Evolutionary conservation across 2,329 filamentous ascomycete species (phyloP).

Genomic region (Knufia petricola): DNA sequence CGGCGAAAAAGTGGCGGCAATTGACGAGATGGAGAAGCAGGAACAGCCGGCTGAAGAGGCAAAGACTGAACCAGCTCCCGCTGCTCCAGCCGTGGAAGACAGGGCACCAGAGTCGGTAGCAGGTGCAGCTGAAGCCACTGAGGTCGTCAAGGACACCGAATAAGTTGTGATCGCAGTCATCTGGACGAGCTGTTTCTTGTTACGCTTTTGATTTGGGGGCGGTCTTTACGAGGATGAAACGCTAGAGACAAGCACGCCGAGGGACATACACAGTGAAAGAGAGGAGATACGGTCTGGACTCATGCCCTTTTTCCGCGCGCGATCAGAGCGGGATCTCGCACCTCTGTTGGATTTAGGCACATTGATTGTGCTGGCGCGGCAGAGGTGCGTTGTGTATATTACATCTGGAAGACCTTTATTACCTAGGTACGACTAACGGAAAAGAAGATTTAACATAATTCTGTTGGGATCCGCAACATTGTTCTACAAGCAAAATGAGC

Average conservation of each 20-base stretch:
- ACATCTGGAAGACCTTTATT: neutral
- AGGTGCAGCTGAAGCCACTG: conserved; percentile 18
- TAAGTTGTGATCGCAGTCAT: conserved; percentile 6
- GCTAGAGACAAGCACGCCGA: neutral
- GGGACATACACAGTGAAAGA: neutral
- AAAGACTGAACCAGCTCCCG: conserved; percentile 10
- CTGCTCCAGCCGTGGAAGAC: conserved; percentile 15
- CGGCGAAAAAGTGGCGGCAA: conserved; percentile 27
- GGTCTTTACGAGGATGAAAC: neutral
- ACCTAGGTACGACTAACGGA: neutral
- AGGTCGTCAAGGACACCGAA: conserved; percentile 19
- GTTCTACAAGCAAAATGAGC: no score
- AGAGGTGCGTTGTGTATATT: neutral
- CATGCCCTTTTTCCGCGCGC: neutral
- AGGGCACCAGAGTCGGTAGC: conserved; percentile 19
- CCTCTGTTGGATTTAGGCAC: neutral
- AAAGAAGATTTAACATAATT: neutral
- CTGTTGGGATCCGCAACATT: no score
- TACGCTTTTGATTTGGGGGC: neutral
- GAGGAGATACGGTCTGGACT: neutral
- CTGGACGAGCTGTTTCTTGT: neutral
- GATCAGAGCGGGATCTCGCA: neutral
- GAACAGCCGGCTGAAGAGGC: conserved; percentile 12
- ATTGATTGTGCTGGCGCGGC: conserved; percentile 1
- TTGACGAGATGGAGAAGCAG: conserved; percentile 23